Evolutionary conservation across 2,329 filamentous ascomycete genomes (phyloP).

Genomic region (Hyphodiscus sp.): DNA sequence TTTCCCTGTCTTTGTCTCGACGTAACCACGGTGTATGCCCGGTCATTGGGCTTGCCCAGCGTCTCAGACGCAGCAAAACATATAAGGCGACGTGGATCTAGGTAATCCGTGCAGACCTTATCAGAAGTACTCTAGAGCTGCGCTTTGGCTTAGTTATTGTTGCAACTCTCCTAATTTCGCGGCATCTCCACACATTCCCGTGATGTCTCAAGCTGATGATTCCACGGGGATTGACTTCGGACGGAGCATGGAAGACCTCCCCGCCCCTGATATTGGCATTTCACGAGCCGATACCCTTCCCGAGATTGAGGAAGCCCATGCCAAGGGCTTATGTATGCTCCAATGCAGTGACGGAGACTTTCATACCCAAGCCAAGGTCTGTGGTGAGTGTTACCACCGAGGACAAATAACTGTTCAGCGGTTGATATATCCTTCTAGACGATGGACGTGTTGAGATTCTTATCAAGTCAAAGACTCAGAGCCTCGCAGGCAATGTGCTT

Average conservation of each 20-base stretch:
- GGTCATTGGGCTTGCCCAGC: not conserved
- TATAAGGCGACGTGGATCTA: not conserved
- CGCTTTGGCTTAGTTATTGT: not conserved
- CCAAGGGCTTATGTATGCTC: not conserved
- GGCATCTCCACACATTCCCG: not conserved
- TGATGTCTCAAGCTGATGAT: not conserved
- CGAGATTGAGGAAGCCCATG: not conserved
- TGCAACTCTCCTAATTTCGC: not conserved
- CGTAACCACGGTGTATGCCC: not conserved
- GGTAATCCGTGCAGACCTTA: not conserved
- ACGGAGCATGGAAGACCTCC: not conserved
- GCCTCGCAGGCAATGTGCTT: conserved; percentile 57
- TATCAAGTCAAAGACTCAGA: conserved; percentile 61
- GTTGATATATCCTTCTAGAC: conserved; percentile 35
- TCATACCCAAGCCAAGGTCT: not conserved
- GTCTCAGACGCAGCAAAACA: not conserved
- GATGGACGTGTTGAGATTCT: conserved; percentile 73
- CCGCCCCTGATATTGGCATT: not conserved
- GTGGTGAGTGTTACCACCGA: not conserved
- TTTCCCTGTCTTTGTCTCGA: not conserved
- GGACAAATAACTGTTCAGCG: not conserved
- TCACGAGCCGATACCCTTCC: not conserved
- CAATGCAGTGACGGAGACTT: not conserved
- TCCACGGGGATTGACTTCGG: not conserved
- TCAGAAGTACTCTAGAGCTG: not conserved